phyloP scores from a whole-genome alignment of 805 yeast species.

The Yamadazyma scolyti region DNA sequence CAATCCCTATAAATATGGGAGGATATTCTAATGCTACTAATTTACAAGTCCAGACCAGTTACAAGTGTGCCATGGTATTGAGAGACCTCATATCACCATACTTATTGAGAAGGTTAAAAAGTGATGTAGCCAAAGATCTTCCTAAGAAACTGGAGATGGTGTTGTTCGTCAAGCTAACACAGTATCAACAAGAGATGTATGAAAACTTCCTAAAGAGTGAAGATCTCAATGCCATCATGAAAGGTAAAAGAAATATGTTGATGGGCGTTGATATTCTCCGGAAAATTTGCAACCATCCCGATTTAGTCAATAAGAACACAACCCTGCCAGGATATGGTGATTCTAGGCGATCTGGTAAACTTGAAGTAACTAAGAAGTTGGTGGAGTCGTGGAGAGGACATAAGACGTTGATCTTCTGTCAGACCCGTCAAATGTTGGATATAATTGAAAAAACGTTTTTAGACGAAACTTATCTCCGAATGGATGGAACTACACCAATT shows the following conservation, averaged over 20 bases:
- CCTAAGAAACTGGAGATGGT: conserved; percentile 95
- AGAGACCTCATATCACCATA: conserved; percentile 90
- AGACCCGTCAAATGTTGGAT: conserved; percentile 90
- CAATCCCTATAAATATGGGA: conserved; percentile 91
- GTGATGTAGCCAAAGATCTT: conserved; percentile 91
- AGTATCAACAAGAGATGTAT: conserved; percentile 70
- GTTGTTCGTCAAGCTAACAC: conserved; percentile 81
- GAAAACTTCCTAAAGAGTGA: conserved; percentile 70
- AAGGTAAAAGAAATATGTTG: conserved; percentile 76
- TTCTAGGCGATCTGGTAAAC: conserved; percentile 72
- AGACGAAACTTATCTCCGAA: conserved; percentile 55
- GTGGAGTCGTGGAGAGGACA: conserved; percentile 75
- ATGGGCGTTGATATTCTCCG: conserved; percentile 88
- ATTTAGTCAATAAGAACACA: conserved; percentile 49
- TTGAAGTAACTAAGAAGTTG: conserved; percentile 81
- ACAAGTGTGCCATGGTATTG: conserved; percentile 89
- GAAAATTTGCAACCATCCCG: conserved; percentile 96
- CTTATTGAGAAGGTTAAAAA: conserved; percentile 77
- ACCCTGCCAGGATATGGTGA: conserved; percentile 48
- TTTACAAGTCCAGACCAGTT: conserved; percentile 93
- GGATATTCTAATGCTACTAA: conserved; percentile 98
- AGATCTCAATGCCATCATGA: conserved; percentile 66
- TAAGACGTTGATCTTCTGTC: conserved; percentile 82
- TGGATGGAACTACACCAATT: conserved; percentile 94
- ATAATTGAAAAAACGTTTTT: conserved; percentile 76